Conservation (phyloP, 179 eudicot species). For the Beta lomatogona region DNA sequence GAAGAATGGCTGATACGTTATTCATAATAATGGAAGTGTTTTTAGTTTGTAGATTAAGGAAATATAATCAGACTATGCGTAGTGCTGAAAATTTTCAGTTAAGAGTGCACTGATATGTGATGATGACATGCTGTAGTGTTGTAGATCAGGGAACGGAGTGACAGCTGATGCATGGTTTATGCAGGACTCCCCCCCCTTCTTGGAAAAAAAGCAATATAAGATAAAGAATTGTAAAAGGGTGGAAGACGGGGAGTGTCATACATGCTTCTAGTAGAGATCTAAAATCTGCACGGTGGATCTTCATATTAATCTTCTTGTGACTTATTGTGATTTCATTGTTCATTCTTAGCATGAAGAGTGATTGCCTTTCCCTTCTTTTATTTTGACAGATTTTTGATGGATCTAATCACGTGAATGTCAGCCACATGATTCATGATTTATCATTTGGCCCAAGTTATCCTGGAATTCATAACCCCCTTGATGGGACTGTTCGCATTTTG, state of each 20-base stretch:
- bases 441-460: slow-evolving; percentile 98
- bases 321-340: not conserved
- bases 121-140: not conserved
- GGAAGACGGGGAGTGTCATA: not conserved
- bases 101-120: not conserved
- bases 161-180: not conserved
- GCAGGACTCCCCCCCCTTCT: no score
- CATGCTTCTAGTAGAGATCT: slow-evolving; percentile 18
- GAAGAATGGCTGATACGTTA: slow-evolving; percentile 6
- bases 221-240: not conserved
- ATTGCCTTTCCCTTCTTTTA: slow-evolving; percentile 16
- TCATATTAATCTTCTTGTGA: not conserved
- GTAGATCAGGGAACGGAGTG: slow-evolving; percentile 1
- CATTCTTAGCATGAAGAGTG: slow-evolving; percentile 7
- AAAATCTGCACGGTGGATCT: slow-evolving; percentile 3
- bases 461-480: slow-evolving; percentile 93
- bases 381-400: slow-evolving; percentile 83
- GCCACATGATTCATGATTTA: slow-evolving; percentile 90
- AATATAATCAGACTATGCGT: not conserved
- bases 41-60: not conserved
- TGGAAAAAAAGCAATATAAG: not conserved
- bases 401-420: slow-evolving; percentile 86
- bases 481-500: slow-evolving; percentile 71
- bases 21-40: not conserved
- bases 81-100: not conserved